A percentile compares a stretch with the other conserved stretches of the same genome.
These are phyloP conservation scores for Aechmea fasciata DNA, from an alignment of 176 grass and related monocot genomes.

Conservation along the genomic window DNA sequence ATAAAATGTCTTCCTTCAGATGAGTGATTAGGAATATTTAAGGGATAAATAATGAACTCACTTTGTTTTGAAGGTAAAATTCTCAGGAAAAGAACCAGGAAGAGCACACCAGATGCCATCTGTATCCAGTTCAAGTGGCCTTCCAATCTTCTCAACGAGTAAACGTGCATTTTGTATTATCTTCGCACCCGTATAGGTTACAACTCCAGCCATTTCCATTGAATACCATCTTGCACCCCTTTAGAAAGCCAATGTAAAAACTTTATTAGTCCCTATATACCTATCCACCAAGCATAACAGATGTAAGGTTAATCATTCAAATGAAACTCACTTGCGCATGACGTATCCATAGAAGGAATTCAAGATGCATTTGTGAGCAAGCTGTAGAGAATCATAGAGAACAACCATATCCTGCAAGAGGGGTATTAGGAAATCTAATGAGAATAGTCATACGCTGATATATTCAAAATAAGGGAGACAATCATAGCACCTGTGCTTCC, in stretches of 20 bases:
- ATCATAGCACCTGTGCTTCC: conserved; percentile 72
- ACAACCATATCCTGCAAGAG: conserved; percentile 95
- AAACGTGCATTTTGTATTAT: conserved; percentile 94
- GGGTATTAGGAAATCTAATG: conserved; percentile 10
- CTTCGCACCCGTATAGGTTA: conserved; percentile 96
- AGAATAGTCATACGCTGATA: conserved; percentile 12
- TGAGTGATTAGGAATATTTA: neutral
- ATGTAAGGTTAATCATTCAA: conserved; percentile 18
- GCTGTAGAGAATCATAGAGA: conserved; percentile 93
- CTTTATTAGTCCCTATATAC: conserved; percentile 13
- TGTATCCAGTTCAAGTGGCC: conserved; percentile 91
- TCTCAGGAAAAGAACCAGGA: conserved; percentile 92
- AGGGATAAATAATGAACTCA: conserved; percentile 25
- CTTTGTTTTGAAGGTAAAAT: conserved; percentile 87
- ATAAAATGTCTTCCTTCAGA: too few relatives aligned
- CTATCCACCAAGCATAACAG: conserved; percentile 6
- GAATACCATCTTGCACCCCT: conserved; percentile 99
- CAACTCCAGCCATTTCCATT: conserved; percentile 99
- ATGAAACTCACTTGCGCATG: conserved; percentile 86
- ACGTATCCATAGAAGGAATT: conserved; percentile 99
- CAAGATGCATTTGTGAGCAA: conserved; percentile 98
- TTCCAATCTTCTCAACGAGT: conserved; percentile 94
- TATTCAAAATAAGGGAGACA: conserved; percentile 9
- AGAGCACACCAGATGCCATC: conserved; percentile 99
- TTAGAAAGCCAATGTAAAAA: conserved; percentile 25